Evolutionary conservation across 495 filamentous ascomycete genomes (phyloP).

Genomic region (Daldinia loculata): DNA sequence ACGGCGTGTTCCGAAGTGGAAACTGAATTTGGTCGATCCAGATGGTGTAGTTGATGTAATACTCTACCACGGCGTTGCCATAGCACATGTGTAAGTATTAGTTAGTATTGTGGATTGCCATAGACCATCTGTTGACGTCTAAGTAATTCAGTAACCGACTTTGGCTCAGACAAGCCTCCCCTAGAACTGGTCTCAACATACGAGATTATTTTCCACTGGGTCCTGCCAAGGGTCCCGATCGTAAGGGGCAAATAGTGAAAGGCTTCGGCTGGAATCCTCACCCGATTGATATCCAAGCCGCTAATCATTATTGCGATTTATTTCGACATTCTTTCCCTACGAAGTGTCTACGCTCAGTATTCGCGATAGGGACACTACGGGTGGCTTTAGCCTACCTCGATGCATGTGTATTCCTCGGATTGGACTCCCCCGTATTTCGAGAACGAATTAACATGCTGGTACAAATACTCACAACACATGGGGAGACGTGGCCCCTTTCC

Average conservation of each 20-base stretch:
- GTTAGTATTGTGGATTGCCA: constrained; percentile 55
- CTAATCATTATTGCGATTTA: constrained; percentile 70
- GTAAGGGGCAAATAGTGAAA: constrained; percentile 52
- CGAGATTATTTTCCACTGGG: constrained; percentile 58
- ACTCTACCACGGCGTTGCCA: constrained; percentile 71
- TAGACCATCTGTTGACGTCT: constrained; percentile 50
- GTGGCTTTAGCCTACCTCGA: constrained; percentile 55
- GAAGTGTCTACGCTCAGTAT: constrained; percentile 71
- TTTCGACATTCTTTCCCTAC: constrained; percentile 70
- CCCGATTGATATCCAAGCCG: constrained; percentile 62
- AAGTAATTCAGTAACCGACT: constrained; percentile 28
- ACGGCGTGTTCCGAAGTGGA: constrained; percentile 71
- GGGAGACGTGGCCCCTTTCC: constrained; percentile 72
- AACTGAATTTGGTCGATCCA: constrained; percentile 69
- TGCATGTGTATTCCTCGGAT: constrained; percentile 61
- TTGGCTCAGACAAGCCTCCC: constrained; percentile 42
- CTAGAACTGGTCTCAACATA: constrained; percentile 65
- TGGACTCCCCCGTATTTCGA: constrained; percentile 67
- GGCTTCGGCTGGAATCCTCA: constrained; percentile 52
- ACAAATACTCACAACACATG: constrained; percentile 70
- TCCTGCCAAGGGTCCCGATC: constrained; percentile 49
- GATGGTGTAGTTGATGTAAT: constrained; percentile 72
- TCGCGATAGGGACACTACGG: constrained; percentile 70
- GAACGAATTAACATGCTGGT: constrained; percentile 71
- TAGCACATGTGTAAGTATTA: constrained; percentile 43